Conservation (phyloP, 2,329 filamentous ascomycete genomes). For the Diaporthe ilicicola region DNA sequence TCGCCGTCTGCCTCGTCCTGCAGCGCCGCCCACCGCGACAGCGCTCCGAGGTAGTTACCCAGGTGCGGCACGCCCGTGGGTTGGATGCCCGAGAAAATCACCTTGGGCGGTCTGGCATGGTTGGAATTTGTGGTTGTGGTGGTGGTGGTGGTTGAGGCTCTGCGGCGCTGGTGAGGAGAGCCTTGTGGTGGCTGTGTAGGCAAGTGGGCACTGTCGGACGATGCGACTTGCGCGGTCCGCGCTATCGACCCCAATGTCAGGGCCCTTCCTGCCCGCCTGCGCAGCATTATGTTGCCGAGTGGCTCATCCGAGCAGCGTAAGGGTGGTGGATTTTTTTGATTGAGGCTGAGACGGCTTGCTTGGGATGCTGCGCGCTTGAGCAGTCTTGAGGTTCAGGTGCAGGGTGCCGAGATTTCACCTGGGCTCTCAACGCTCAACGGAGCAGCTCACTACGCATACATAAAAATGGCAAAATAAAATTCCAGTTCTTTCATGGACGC, state of each 20-base stretch:
- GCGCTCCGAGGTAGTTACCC: constrained; percentile 92
- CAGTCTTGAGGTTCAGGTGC: background rate
- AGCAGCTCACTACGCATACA: too few species aligned
- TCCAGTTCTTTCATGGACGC: background rate
- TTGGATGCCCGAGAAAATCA: constrained; percentile 96
- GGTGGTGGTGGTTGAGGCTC: background rate
- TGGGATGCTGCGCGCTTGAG: background rate
- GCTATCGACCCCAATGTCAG: background rate
- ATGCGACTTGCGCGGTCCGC: background rate
- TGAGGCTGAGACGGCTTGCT: background rate
- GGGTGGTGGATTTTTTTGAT: background rate
- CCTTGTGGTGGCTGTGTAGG: background rate
- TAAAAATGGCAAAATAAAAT: background rate
- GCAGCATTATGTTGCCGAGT: constrained; percentile 12
- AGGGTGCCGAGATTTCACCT: constrained; percentile 15
- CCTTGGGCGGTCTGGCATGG: constrained; percentile 40
- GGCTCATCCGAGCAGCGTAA: background rate
- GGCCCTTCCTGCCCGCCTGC: background rate
- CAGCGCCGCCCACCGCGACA: constrained; percentile 84
- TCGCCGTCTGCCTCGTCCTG: constrained; percentile 69
- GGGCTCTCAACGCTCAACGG: background rate
- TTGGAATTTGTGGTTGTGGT: constrained; percentile 25
- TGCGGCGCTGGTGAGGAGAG: constrained; percentile 13
- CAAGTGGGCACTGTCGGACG: background rate
- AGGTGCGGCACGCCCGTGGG: constrained; percentile 94